Base-by-base conservation (phyloP, 2,329 filamentous ascomycete species). In the Apiospora kogelbergensis region DNA sequence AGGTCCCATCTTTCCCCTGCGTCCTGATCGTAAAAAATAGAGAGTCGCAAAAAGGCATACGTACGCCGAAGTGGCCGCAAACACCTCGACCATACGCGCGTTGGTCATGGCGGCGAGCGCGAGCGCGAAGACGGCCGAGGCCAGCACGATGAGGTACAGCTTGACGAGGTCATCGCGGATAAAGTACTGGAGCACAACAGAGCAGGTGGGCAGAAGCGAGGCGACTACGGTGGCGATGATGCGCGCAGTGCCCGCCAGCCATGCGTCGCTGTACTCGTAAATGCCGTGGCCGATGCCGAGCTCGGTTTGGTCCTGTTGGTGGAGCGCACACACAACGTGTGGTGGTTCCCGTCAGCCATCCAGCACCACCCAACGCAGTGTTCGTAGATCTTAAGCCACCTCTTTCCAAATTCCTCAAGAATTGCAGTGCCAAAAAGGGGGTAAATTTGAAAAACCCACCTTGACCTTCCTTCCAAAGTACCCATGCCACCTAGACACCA, bases 41-140 rank as follows among this genome's bases (percentile, higher is more conserved):
- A 4, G 33, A 33, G 3, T 33, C 7, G 33, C 33, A 33, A 17
- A 5, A 63, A 24, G 2, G 26, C 22, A 13, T 7, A 69, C 70
- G 13, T 45, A 71, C 70, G 70, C 68, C 1, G 70, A 69, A 33
- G 70, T 71, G n/a, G 70, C 70, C 4, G 70, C 70, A 63, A 71
- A 71, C 17, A 71, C 53, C 57, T 71, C 70, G 46, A 71, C 53
- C 64, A 53, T 70, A 33, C 68, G 45, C 2, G 70, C 65, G 26
- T 70, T 70, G 10, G 70, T 71, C 70, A 71, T 71, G n/a, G 68
- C 26, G 5, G 68, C 68, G 33, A 71, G 48, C 2, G 70, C 68
- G 1, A 70, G 53, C 3, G 70, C 66, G 41, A 71, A 71, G 41
- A 69, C 15, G n/a, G 65, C 70, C n/a, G 68, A 71, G 11, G 68